A percentile compares a stretch with the other conserved stretches of the same genome.
Conservation (phyloP, 2,329 filamentous ascomycete genomes). For the Colletotrichum plurivorum region DNA sequence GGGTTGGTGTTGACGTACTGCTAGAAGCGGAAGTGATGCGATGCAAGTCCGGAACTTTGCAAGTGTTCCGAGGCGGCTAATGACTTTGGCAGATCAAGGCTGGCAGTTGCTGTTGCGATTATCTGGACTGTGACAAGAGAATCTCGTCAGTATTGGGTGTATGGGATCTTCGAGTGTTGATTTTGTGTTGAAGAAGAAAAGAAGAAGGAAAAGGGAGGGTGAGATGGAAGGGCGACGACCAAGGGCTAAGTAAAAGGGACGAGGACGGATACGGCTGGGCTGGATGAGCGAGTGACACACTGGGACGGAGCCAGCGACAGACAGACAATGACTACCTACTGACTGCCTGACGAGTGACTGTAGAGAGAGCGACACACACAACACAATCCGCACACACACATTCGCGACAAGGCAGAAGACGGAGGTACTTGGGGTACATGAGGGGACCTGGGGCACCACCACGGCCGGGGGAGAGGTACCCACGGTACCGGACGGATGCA, state of each 20-base stretch:
- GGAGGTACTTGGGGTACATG: slow-evolving; percentile 32
- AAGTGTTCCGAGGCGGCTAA: slow-evolving; percentile 37
- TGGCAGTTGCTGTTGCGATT: slow-evolving; percentile 68
- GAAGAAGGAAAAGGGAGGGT: slow-evolving; percentile 54
- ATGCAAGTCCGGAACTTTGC: slow-evolving; percentile 45
- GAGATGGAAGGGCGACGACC: slow-evolving; percentile 37
- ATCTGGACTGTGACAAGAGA: slow-evolving; percentile 73
- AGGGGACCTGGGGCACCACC: slow-evolving; percentile 24
- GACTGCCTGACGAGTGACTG: slow-evolving; percentile 10
- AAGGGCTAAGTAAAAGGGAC: slow-evolving; percentile 45
- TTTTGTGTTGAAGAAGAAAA: slow-evolving; percentile 62
- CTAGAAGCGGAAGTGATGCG: slow-evolving; percentile 45
- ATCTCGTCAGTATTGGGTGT: slow-evolving; percentile 64
- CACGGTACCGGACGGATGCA: slow-evolving; percentile 38
- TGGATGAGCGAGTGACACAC: slow-evolving; percentile 31
- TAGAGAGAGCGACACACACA: slow-evolving; percentile 25
- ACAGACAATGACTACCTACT: slow-evolving; percentile 4
- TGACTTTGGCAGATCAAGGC: slow-evolving; percentile 47
- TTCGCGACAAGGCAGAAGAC: not conserved
- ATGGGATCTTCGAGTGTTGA: slow-evolving; percentile 58
- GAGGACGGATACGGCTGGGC: slow-evolving; percentile 44
- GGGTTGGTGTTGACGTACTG: slow-evolving; percentile 41
- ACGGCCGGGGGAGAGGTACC: slow-evolving; percentile 28
- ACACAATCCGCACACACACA: slow-evolving; percentile 20
- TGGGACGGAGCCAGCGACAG: not conserved